These are phyloP conservation scores for Aspergillus quadrilineatus DNA, from an alignment of 2,329 filamentous ascomycete species.

Conservation along the genomic window DNA sequence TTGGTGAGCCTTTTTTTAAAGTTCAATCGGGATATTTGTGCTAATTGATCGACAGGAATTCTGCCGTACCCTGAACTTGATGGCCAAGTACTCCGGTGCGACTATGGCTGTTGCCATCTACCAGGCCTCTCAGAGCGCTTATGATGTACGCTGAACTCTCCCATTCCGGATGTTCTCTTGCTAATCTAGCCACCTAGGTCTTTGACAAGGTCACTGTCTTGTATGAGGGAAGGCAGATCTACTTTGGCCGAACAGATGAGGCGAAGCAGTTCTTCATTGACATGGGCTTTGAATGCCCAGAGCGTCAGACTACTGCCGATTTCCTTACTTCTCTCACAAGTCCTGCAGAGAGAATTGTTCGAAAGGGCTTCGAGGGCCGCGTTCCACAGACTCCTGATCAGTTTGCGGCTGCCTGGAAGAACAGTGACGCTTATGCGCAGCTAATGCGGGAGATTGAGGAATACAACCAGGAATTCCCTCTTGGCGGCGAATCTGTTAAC, in stretches of 20 bases:
- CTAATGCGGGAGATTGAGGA: constrained; percentile 46
- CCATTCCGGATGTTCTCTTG: background rate
- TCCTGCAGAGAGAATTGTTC: constrained; percentile 58
- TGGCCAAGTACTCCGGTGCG: constrained; percentile 51
- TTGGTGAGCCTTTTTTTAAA: constrained; percentile 26
- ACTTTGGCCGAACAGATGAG: constrained; percentile 63
- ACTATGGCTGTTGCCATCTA: constrained; percentile 60
- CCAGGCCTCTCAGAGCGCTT: constrained; percentile 49
- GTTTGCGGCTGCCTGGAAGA: constrained; percentile 60
- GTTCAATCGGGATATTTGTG: background rate
- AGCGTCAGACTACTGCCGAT: constrained; percentile 68
- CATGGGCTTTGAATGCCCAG: constrained; percentile 68
- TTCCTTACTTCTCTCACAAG: constrained; percentile 71
- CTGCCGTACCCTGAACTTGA: constrained; percentile 51
- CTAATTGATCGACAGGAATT: constrained; percentile 43
- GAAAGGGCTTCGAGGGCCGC: constrained; percentile 59
- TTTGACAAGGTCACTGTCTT: constrained; percentile 74
- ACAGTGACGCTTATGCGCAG: constrained; percentile 48
- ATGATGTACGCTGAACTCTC: constrained; percentile 41
- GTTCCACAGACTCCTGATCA: constrained; percentile 70
- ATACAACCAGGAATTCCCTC: constrained; percentile 44
- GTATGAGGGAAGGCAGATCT: constrained; percentile 76
- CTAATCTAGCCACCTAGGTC: constrained; percentile 41
- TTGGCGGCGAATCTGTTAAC: constrained; percentile 43
- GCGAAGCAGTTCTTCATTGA: constrained; percentile 67